phyloP scores from a whole-genome alignment of 2,329 filamentous ascomycete genomes.

The Cladosporium cucumerinum region DNA sequence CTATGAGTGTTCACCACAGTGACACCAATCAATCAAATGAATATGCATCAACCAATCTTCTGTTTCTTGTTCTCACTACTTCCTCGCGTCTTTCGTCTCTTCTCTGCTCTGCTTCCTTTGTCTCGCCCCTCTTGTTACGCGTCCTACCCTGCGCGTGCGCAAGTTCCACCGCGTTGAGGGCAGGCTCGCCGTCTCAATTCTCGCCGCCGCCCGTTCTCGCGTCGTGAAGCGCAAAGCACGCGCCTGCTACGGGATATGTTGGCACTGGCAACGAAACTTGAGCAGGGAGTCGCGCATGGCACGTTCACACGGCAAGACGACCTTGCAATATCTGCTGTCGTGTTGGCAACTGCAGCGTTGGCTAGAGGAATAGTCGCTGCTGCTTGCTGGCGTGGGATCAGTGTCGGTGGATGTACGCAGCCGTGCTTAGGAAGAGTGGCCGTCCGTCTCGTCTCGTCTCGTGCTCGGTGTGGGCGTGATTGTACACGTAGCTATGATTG shows the following conservation, averaged over 20 bases:
- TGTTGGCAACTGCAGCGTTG: conserved; percentile 7
- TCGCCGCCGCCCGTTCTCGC: not conserved
- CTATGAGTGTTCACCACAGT: conserved; percentile 11
- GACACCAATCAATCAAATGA: conserved; percentile 14
- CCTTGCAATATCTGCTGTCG: not conserved
- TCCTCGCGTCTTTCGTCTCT: not conserved
- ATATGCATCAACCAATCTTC: conserved; percentile 12
- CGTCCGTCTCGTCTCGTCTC: not conserved
- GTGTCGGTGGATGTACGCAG: not conserved
- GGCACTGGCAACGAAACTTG: conserved; percentile 3
- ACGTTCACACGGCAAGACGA: conserved; percentile 4
- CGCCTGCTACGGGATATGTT: not conserved
- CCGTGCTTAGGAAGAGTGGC: not conserved
- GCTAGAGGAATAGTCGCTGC: not conserved
- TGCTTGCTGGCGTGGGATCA: not conserved
- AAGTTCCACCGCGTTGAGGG: conserved; percentile 15
- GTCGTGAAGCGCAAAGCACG: conserved; percentile 10
- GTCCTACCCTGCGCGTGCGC: conserved; percentile 2
- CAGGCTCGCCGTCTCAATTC: not conserved
- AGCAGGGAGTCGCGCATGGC: conserved; percentile 2
- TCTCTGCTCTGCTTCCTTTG: not conserved
- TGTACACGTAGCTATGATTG: not conserved
- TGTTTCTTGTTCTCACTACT: not conserved
- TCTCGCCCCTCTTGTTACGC: not conserved
- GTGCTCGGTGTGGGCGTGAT: not conserved